phyloP scores from a whole-genome alignment of 371 early-diverging fungal genomes.

The Saksenaea vasiformis region DNA sequence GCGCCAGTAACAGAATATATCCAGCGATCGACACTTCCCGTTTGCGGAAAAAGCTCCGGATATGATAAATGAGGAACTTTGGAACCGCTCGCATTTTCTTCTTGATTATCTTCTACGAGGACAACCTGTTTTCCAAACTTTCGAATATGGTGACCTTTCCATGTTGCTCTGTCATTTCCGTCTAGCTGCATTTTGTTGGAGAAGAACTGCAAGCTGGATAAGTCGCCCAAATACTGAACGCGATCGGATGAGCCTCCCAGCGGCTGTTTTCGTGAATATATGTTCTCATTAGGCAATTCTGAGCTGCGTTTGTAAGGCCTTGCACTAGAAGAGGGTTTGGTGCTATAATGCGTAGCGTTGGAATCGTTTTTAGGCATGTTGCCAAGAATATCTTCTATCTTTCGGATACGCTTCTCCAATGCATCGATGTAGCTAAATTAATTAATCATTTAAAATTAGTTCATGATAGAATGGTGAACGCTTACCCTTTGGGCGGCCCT shows the following conservation, averaged over 20 bases:
- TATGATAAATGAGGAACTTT: slow-evolving; percentile 9
- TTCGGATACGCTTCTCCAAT: slow-evolving; percentile 37
- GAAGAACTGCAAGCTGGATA: slow-evolving; percentile 44
- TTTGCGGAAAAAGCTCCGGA: slow-evolving; percentile 3
- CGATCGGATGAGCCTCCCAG: slow-evolving; percentile 30
- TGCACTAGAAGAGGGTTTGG: neutral
- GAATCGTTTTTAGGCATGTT: neutral
- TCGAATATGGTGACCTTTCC: slow-evolving; percentile 38
- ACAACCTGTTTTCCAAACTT: slow-evolving; percentile 46
- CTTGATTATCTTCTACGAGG: slow-evolving; percentile 27
- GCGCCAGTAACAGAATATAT: slow-evolving; percentile 39
- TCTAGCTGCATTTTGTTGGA: slow-evolving; percentile 42
- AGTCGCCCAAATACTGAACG: slow-evolving; percentile 45
- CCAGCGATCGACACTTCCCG: slow-evolving; percentile 16
- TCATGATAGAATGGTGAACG: neutral
- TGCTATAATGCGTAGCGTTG: neutral
- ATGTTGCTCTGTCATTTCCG: slow-evolving; percentile 13
- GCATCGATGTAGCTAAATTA: slow-evolving; percentile 40
- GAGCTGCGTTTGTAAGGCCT: neutral
- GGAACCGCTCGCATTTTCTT: neutral
- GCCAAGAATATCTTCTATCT: slow-evolving; percentile 17
- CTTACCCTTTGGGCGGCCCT: slow-evolving; percentile 41
- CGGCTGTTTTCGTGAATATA: slow-evolving; percentile 15
- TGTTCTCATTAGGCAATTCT: slow-evolving; percentile 10
- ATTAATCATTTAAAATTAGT: neutral